Percentiles rank a stretch among this genome's conserved stretches.
These are phyloP conservation scores for Hanseniaspora singularis DNA, from an alignment of 805 yeast species.

Conservation along the genomic window DNA sequence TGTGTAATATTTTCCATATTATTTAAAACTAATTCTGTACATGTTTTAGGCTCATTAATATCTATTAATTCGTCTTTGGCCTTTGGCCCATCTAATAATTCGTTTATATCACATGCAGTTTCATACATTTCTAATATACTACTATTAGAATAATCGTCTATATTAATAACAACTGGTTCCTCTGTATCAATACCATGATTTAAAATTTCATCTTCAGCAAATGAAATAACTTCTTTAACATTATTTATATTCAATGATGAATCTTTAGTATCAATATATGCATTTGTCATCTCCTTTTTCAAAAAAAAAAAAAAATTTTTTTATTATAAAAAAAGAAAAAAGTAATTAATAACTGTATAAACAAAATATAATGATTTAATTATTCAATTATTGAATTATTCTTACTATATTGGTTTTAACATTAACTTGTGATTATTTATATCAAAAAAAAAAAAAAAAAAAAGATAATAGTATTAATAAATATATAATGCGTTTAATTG, in stretches of 20 bases:
- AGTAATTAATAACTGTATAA: no score
- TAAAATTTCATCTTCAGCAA: background rate
- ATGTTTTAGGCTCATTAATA: background rate
- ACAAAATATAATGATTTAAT: no score
- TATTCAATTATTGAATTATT: no score
- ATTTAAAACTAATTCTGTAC: background rate
- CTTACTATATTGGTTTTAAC: no score
- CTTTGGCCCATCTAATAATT: background rate
- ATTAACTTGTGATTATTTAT: no score
- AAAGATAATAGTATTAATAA: no score
- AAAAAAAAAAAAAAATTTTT: no score
- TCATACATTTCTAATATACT: conserved; percentile 13
- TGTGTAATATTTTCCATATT: conserved; percentile 7
- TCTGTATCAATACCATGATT: background rate
- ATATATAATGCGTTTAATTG: no score
- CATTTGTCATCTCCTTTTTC: background rate
- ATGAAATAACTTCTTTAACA: background rate
- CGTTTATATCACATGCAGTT: no score
- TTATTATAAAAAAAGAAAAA: no score
- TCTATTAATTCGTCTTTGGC: background rate
- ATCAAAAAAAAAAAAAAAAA: no score
- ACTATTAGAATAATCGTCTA: conserved; percentile 9
- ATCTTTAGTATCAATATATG: background rate
- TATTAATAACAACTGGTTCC: background rate
- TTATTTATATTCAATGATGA: background rate